Evolutionary conservation across 108 stramenopile genomes (phyloP).

Genomic region (Fragilaria crotonensis): DNA sequence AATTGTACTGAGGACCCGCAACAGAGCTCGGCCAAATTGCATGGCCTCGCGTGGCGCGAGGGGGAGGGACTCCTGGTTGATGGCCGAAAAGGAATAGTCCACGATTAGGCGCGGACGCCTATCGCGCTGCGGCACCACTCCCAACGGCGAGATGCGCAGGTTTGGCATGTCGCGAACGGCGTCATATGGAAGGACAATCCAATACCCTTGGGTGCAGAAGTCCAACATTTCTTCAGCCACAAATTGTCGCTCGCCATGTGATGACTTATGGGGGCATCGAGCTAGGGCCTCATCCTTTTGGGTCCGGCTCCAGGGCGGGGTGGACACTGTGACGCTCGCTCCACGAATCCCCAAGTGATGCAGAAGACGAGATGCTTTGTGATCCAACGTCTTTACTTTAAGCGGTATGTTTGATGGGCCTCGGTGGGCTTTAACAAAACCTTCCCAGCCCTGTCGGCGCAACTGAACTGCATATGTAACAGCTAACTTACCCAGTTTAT

Average conservation of each 20-base stretch:
- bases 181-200: slow-evolving; percentile 22
- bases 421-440: too few relatives aligned
- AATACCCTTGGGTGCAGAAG: slow-evolving; percentile 15
- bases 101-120: slow-evolving; percentile 22
- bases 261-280: slow-evolving; percentile 14
- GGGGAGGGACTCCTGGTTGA: slow-evolving; percentile 8
- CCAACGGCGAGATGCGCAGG: too few relatives aligned
- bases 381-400: neutral
- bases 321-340: slow-evolving; percentile 7
- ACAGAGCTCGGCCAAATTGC: slow-evolving; percentile 3
- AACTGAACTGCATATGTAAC: too few relatives aligned
- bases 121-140: slow-evolving; percentile 24
- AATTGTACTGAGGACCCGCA: neutral
- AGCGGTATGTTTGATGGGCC: too few relatives aligned
- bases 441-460: too few relatives aligned
- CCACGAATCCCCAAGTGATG: slow-evolving; percentile 2
- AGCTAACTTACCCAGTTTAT: too few relatives aligned
- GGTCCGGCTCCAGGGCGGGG: slow-evolving; percentile 7
- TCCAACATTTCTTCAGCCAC: slow-evolving; percentile 16
- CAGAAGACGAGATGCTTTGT: slow-evolving; percentile 16
- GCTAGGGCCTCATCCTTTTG: slow-evolving; percentile 8
- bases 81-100: slow-evolving; percentile 18
- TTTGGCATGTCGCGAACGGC: slow-evolving; percentile 8
- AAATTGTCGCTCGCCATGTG: slow-evolving; percentile 5
- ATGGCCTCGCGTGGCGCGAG: slow-evolving; percentile 1